Base-by-base conservation (phyloP, 2,329 filamentous ascomycete species). In the Colletotrichum navitas region DNA sequence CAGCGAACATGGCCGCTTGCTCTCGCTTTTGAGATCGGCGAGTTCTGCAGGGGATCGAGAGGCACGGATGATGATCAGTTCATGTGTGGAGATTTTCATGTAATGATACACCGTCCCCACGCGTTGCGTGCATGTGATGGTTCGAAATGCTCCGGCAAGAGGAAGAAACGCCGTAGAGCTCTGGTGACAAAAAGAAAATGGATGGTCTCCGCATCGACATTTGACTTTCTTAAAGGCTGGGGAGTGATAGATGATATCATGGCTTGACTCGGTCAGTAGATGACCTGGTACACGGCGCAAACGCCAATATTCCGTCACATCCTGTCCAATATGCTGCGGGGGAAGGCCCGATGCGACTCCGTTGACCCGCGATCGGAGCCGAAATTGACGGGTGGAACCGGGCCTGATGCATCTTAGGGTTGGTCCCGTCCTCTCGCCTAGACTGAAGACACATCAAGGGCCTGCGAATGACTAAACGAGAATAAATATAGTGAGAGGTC, bases 291-390 rank as follows among this genome's bases (percentile, higher is more conserved):
- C 32, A 21, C 41, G 34, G 32, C 14, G 18, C 51, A 21, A 21
- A 47, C 14, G n/a, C 16, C 32, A 29, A 1, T 21, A 2, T 43
- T 26, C 39, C 39, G 12, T 36, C 39, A 49, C n/a, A 26, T 2
- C n/a, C 10, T 21, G 24, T 41, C 60, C 32, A 47, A 32, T 2
- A 39, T 59, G 34, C 61, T 54, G 52, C 52, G 26, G 56, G n/a
- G 0, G 56, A 18, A 12, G 0, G 26, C 36, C 62, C 36, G 54
- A 66, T 45, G 3, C 26, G 12, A 51, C 61, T 58, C 66, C 62
- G 52, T 47, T 59, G 16, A 45, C 45, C 54, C 66, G 66, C 18
- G 10, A 24, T 45, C 43, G 66, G 66, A 43, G 66, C 66, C 52
- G 61, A 12, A 47, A 11, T n/a, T 24, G 26, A 47, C 47, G 12